These are phyloP conservation scores for Oxyria digyna DNA, from an alignment of 148 eudicot species.

Conservation along the genomic window DNA sequence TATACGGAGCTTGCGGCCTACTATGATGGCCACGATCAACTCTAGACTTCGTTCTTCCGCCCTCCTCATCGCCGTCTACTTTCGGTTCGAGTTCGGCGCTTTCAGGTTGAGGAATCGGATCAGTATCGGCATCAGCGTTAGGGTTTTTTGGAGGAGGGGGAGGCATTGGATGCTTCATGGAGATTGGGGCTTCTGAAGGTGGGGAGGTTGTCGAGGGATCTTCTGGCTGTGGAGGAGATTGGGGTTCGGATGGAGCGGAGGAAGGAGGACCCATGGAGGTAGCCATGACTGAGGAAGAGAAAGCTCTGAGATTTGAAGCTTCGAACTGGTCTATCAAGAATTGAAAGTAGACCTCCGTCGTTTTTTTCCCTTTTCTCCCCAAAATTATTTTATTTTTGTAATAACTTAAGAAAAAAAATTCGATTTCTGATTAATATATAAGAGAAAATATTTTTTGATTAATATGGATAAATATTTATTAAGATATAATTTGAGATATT, in stretches of 20 bases:
- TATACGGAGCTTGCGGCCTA: constrained; percentile 37
- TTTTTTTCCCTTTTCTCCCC: background rate
- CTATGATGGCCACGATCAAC: constrained; percentile 12
- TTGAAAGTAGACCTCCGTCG: background rate
- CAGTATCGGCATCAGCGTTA: background rate
- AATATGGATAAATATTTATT: too few species aligned
- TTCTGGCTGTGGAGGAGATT: constrained; percentile 15
- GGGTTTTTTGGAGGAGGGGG: constrained; percentile 44
- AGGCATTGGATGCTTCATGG: constrained; percentile 14
- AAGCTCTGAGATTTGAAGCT: background rate
- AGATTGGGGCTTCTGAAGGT: constrained; percentile 6
- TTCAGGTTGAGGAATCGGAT: background rate
- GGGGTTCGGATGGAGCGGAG: constrained; percentile 13
- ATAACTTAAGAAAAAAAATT: too few species aligned
- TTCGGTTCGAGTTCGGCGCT: background rate
- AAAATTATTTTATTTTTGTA: background rate
- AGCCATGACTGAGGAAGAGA: constrained; percentile 19
- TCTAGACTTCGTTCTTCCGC: constrained; percentile 2
- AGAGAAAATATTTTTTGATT: too few species aligned
- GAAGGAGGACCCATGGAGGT: constrained; percentile 42
- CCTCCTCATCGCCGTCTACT: background rate
- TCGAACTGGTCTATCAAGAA: background rate
- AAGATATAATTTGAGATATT: too few species aligned
- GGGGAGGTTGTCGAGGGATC: constrained; percentile 3
- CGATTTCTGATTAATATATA: too few species aligned